A percentile compares a stretch with the other conserved stretches of the same genome.
Conservation (phyloP, 2,329 filamentous ascomycete species). For the Fusarium mundagurra region DNA sequence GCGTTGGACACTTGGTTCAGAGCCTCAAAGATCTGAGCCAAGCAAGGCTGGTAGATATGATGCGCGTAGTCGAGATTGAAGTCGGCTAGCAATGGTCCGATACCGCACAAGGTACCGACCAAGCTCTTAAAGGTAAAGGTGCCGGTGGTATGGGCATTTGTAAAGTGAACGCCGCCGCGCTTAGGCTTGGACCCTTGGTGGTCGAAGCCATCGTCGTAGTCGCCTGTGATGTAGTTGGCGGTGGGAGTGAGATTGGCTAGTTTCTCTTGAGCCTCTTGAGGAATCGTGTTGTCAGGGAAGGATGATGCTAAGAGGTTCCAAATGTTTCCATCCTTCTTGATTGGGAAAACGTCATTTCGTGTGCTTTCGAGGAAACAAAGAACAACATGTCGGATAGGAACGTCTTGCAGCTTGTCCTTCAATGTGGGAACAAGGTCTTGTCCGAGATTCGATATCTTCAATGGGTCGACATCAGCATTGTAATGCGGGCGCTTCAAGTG, state of each 20-base stretch:
- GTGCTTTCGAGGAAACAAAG: constrained; percentile 57
- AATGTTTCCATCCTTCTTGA: constrained; percentile 53
- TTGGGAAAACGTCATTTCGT: constrained; percentile 56
- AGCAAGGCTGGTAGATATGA: constrained; percentile 57
- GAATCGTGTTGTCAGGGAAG: constrained; percentile 45
- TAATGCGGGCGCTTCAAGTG: constrained; percentile 46
- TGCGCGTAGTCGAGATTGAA: constrained; percentile 54
- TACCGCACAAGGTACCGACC: constrained; percentile 54
- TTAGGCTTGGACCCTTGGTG: constrained; percentile 27
- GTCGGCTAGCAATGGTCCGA: constrained; percentile 53
- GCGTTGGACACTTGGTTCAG: constrained; percentile 41
- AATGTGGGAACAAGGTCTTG: constrained; percentile 44
- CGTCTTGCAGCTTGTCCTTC: constrained; percentile 36
- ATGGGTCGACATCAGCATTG: constrained; percentile 49
- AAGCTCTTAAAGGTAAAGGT: constrained; percentile 58
- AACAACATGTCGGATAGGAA: constrained; percentile 55
- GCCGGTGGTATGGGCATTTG: constrained; percentile 52
- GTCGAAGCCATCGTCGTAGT: constrained; percentile 49
- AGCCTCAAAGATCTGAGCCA: constrained; percentile 52
- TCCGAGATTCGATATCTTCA: constrained; percentile 52
- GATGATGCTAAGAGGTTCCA: constrained; percentile 47
- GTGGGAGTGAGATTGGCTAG: constrained; percentile 45
- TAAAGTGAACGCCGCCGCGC: constrained; percentile 53
- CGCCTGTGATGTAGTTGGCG: constrained; percentile 49
- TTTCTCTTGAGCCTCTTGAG: constrained; percentile 43